Base-by-base conservation (phyloP, 495 filamentous ascomycete genomes). In the Penicillium soppii region DNA sequence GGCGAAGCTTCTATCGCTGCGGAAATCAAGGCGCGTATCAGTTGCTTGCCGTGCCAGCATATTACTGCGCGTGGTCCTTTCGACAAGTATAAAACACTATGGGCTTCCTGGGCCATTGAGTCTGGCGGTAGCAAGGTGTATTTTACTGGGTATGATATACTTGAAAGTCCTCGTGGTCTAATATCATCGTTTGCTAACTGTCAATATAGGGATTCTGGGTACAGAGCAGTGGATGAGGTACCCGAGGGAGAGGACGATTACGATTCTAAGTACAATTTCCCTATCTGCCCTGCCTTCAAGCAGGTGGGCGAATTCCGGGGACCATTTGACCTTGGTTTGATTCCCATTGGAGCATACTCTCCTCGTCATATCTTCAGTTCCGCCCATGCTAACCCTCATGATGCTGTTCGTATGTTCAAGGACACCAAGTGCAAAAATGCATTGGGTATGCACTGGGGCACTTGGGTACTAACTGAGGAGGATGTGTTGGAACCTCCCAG, bases 361-460 rank as follows among this genome's bases (percentile, higher is more conserved):
- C 94, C 94, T 7, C 80, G 92, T 38, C 82, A 75, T 62, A 66
- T 92, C 29, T 86, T 87, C 74, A 88, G 83, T 47, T 69, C 84
- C 32, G 85, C 95, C 77, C 94, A 98, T 67, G 89, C 88, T 7
- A 88, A 95, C 68, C 94, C 94, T 1, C 87, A 81, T 50, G 94
- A 98, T 64, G 78, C 84, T 0, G 92, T 96, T 41, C 86, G 91
- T 52, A 98, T 98, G 53, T 96, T 96, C 73, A 67, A 73, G 27
- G 94, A 97, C 55, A 96, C 90, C 15, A 81, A 82, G 53, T 98
- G 94, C 72, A 79, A 84, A 63, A 76, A 73, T 38, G 92, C 92
- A 15, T 80, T 97, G 74, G 92, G 80, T 12, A 96, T 97, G 53
- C 92, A 97, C 61, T 97, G 92, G 92, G 92, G 83, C 20, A 91